Evolutionary conservation across 148 eudicot genomes (phyloP).

Genomic region (Rhododendron molle): DNA sequence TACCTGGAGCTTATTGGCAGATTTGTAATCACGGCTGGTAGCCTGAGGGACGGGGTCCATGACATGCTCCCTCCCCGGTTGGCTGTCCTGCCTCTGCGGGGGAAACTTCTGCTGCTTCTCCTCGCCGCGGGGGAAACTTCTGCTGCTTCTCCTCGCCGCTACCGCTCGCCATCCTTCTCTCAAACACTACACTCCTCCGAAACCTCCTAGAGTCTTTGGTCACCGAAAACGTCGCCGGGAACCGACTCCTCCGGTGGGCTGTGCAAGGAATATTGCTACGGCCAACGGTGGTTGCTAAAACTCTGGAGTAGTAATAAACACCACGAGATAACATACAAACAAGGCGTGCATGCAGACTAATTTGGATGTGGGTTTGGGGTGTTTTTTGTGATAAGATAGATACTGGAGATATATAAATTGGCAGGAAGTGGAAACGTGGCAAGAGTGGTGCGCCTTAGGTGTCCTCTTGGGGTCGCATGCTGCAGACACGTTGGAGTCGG

Average conservation of each 20-base stretch:
- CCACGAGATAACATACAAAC: background rate
- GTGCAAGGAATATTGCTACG: background rate
- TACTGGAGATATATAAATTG: background rate
- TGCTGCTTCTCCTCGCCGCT: slow-evolving; percentile 6
- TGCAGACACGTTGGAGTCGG: slow-evolving; percentile 16
- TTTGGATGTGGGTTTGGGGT: background rate
- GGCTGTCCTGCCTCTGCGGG: slow-evolving; percentile 58
- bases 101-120: slow-evolving; percentile 36
- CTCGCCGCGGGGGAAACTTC: slow-evolving; percentile 40
- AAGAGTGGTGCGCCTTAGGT: slow-evolving; percentile 6
- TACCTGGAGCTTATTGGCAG: slow-evolving; percentile 65
- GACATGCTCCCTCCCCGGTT: slow-evolving; percentile 72
- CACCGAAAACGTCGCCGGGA: background rate
- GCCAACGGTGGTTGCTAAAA: background rate
- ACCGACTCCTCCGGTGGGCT: background rate
- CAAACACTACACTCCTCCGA: background rate
- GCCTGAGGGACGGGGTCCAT: slow-evolving; percentile 70
- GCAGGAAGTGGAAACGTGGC: slow-evolving; percentile 7
- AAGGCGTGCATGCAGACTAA: background rate
- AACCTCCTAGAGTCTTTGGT: background rate
- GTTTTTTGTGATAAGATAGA: background rate
- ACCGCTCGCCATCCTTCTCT: slow-evolving; percentile 36
- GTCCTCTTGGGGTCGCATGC: slow-evolving; percentile 3
- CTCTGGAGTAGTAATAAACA: slow-evolving; percentile 5
- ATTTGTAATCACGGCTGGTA: slow-evolving; percentile 34